Conservation (phyloP, 768 basidiomycete genomes). For the Scleroderma citrinum region DNA sequence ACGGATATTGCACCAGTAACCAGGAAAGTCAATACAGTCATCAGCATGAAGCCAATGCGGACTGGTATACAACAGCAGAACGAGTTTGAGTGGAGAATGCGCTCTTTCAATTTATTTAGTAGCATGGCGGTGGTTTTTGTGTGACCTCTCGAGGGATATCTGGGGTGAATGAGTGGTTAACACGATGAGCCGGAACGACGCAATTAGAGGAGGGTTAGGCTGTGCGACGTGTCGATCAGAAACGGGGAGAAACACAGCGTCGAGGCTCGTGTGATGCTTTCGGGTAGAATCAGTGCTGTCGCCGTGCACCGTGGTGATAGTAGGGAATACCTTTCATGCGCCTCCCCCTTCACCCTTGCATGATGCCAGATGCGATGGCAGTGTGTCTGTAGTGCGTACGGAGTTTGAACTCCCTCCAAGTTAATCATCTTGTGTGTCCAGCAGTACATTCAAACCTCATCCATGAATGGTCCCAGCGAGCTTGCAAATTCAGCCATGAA, state of each 20-base stretch:
- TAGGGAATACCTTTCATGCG: no score
- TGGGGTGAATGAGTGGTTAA: no score
- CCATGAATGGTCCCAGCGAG: background rate
- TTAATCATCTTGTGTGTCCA: no score
- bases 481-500: conserved; percentile 17
- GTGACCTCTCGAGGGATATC: no score
- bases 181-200: background rate
- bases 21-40: conserved; percentile 48
- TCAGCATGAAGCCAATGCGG: conserved; percentile 51
- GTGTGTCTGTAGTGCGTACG: no score
- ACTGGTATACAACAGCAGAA: conserved; percentile 65
- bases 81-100: conserved; percentile 44
- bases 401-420: no score
- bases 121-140: conserved; percentile 25
- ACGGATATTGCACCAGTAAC: conserved; percentile 49
- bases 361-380: no score
- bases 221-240: background rate
- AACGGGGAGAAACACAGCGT: background rate
- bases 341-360: no score
- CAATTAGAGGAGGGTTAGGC: background rate
- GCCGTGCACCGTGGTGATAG: no score
- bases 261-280: no score
- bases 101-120: conserved; percentile 36
- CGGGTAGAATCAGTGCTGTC: no score
- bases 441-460: no score